Evolutionary conservation across 371 early-diverging fungal genomes (phyloP).

Genomic region (Catenaria anguillulae): DNA sequence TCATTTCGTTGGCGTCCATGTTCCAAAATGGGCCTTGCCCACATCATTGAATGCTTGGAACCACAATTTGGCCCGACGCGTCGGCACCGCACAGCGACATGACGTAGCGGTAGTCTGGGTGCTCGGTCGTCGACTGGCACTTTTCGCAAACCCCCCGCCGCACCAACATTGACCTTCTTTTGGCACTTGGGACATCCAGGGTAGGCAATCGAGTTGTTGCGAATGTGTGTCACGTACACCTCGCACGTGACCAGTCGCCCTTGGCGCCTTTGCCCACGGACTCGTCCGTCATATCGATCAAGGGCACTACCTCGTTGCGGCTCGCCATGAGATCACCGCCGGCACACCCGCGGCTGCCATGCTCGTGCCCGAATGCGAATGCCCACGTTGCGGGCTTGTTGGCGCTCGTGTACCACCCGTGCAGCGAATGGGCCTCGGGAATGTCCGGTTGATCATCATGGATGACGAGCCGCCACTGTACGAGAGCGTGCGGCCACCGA

Average conservation of each 20-base stretch:
- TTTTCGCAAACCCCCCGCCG: conserved; percentile 97
- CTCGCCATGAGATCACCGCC: conserved; percentile 1
- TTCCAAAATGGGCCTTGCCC: conserved; percentile 51
- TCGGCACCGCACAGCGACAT: conserved; percentile 56
- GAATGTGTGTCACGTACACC: conserved; percentile 48
- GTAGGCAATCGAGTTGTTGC: conserved; percentile 50
- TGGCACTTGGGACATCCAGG: conserved; percentile 76
- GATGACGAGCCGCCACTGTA: conserved; percentile 32
- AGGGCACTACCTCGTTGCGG: neutral
- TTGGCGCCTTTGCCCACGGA: conserved; percentile 53
- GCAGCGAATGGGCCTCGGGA: conserved; percentile 57
- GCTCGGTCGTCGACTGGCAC: conserved; percentile 48
- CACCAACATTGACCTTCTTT: conserved; percentile 84
- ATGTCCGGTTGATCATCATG: conserved; percentile 64
- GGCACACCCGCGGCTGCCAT: conserved; percentile 17
- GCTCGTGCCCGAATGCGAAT: conserved; percentile 15
- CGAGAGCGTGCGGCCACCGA: conserved; percentile 61
- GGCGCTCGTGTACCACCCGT: conserved; percentile 62
- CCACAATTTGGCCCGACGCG: conserved; percentile 63
- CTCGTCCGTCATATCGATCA: conserved; percentile 37
- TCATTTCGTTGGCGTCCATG: conserved; percentile 52
- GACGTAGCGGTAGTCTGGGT: conserved; percentile 69
- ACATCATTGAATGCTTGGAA: conserved; percentile 72
- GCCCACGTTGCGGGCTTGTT: conserved; percentile 11
- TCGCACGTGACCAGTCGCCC: conserved; percentile 48